These are phyloP conservation scores for Ilex asprella DNA, from an alignment of 257 asterid genomes.

Conservation along the genomic window DNA sequence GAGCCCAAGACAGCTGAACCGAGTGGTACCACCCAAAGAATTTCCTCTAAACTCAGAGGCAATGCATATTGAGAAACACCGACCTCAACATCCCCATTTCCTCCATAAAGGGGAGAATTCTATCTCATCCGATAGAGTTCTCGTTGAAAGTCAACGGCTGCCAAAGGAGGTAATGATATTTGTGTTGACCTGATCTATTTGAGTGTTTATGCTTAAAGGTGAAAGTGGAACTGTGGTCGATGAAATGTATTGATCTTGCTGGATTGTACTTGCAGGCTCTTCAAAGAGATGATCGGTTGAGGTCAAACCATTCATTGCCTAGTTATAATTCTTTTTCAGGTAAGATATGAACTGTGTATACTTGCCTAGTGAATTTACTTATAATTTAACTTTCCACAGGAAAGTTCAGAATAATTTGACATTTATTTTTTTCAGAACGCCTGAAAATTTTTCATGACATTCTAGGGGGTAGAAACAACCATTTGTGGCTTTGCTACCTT, in stretches of 20 bases:
- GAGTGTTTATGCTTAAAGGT: background rate
- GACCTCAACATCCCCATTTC: slow-evolving; percentile 55
- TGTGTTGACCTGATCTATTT: slow-evolving; percentile 3
- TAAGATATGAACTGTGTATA: slow-evolving; percentile 19
- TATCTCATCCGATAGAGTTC: slow-evolving; percentile 52
- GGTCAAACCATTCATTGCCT: slow-evolving; percentile 52
- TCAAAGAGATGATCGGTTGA: slow-evolving; percentile 63
- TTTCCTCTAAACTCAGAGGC: slow-evolving; percentile 50
- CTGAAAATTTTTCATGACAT: too few species aligned
- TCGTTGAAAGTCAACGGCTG: slow-evolving; percentile 57
- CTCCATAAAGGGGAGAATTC: slow-evolving; percentile 57
- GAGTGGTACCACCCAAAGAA: slow-evolving; percentile 49
- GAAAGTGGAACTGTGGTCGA: background rate
- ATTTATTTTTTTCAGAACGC: too few species aligned
- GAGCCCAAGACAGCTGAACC: slow-evolving; percentile 53
- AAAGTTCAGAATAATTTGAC: too few species aligned
- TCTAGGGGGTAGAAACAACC: too few species aligned
- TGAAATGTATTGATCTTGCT: background rate
- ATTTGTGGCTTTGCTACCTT: too few species aligned
- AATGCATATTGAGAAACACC: slow-evolving; percentile 52
- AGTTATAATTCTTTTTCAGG: slow-evolving; percentile 57
- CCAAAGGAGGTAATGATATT: slow-evolving; percentile 59
- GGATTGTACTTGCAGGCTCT: slow-evolving; percentile 40
- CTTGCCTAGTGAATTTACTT: slow-evolving; percentile 5
- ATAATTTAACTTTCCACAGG: too few species aligned